Evolutionary conservation across 1,139 yeast species (phyloP).

Genomic region (Debaryomyces subglobosus): DNA sequence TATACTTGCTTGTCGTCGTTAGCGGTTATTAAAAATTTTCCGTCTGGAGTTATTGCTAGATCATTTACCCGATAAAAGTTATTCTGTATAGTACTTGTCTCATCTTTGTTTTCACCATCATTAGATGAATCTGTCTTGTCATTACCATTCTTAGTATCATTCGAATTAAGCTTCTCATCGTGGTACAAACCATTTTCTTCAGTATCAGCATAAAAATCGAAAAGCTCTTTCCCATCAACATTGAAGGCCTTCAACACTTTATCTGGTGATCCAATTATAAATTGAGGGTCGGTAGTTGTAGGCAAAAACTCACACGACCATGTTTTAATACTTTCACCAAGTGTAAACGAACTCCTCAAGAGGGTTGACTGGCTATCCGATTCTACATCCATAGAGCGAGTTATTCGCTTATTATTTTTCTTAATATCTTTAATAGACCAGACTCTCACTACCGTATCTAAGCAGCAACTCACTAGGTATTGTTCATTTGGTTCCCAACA

Average conservation of each 20-base stretch:
- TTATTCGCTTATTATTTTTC: slow-evolving; percentile 28
- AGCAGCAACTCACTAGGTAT: slow-evolving; percentile 68
- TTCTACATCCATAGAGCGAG: slow-evolving; percentile 26
- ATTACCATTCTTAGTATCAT: slow-evolving; percentile 28
- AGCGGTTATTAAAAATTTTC: slow-evolving; percentile 62
- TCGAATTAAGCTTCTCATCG: slow-evolving; percentile 14
- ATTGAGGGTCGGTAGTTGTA: slow-evolving; percentile 46
- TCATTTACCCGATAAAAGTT: slow-evolving; percentile 63
- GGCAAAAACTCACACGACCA: slow-evolving; percentile 83
- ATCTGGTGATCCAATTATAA: slow-evolving; percentile 80
- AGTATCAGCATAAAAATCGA: slow-evolving; percentile 47
- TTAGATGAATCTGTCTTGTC: slow-evolving; percentile 29
- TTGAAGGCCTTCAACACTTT: slow-evolving; percentile 68
- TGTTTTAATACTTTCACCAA: slow-evolving; percentile 45
- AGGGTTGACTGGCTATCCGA: slow-evolving; percentile 17
- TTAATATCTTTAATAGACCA: slow-evolving; percentile 57
- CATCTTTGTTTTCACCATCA: slow-evolving; percentile 26
- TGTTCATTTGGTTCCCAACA: slow-evolving; percentile 76
- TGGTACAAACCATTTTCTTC: slow-evolving; percentile 31
- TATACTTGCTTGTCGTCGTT: slow-evolving; percentile 62
- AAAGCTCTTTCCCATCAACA: slow-evolving; percentile 43
- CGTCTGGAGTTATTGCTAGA: slow-evolving; percentile 64
- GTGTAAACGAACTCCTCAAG: slow-evolving; percentile 39
- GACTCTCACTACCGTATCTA: slow-evolving; percentile 65
- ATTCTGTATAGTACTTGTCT: slow-evolving; percentile 18